A percentile compares a stretch with the other conserved stretches of the same genome.
Evolutionary conservation across 2,329 filamentous ascomycete species (phyloP).

Genomic region (Penicillium sp.): DNA sequence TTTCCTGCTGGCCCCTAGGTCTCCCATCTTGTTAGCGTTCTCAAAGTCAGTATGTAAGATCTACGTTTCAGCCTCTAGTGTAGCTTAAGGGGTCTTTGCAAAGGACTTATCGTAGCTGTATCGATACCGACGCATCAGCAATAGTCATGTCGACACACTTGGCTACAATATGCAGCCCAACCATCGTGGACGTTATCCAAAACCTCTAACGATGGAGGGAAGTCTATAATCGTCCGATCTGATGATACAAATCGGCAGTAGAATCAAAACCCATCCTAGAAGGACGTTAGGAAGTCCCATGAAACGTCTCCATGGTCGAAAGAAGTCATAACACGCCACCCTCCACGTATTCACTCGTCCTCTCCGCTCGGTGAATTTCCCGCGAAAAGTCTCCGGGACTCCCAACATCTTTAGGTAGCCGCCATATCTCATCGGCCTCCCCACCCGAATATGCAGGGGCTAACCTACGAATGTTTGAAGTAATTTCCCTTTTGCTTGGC

Average conservation of each 20-base stretch:
- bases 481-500: conserved; percentile 10
- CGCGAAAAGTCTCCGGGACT: not conserved
- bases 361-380: not conserved
- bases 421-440: not conserved
- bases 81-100: no score
- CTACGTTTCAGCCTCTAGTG: not conserved
- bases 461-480: conserved; percentile 5
- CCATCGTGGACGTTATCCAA: not conserved
- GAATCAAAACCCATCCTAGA: not conserved
- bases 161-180: not conserved
- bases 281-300: no score
- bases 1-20: not conserved
- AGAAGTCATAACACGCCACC: not conserved
- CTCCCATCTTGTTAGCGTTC: no score
- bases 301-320: not conserved
- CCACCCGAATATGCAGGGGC: conserved; percentile 17
- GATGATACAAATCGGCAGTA: not conserved
- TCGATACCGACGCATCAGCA: not conserved
- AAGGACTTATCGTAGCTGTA: not conserved
- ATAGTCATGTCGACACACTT: not conserved
- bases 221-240: not conserved
- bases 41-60: no score
- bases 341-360: not conserved
- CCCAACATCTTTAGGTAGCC: not conserved
- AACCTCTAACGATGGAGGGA: not conserved